Evolutionary conservation across 768 basidiomycete species (phyloP).

Genomic region (Tephrocybe sp.): DNA sequence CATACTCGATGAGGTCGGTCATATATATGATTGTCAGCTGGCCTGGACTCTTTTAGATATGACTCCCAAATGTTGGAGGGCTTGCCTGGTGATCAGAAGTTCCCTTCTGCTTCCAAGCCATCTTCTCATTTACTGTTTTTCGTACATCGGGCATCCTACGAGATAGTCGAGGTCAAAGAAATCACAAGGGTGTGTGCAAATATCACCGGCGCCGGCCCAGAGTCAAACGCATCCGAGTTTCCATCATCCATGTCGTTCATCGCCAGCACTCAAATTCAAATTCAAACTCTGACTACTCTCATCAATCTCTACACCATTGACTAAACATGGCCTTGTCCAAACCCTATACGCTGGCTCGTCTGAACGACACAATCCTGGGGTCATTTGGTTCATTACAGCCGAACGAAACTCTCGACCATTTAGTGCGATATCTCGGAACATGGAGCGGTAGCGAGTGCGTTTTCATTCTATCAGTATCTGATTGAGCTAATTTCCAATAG

Average conservation of each 20-base stretch:
- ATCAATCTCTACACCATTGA: background rate
- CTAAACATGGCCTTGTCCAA: conserved; percentile 51
- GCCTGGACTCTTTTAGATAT: no score
- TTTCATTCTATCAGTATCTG: conserved; percentile 5
- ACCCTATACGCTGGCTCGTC: conserved; percentile 41
- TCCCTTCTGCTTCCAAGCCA: no score
- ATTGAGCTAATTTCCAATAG: conserved; percentile 31
- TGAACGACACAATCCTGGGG: conserved; percentile 67
- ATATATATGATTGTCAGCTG: no score
- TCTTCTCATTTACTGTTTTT: no score
- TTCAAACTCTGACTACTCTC: background rate
- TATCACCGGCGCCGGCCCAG: background rate
- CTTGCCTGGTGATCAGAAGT: no score
- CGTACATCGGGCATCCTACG: no score
- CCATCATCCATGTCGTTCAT: background rate
- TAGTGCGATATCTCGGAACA: conserved; percentile 73
- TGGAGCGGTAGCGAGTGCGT: conserved; percentile 86
- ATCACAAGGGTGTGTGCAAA: conserved; percentile 4
- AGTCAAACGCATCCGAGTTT: background rate
- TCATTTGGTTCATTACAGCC: conserved; percentile 55
- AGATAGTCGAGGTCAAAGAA: background rate
- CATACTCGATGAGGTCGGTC: no score
- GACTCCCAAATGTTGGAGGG: no score
- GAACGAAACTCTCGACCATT: conserved; percentile 66
- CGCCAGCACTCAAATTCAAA: background rate